Percentiles rank a stretch among this genome's conserved stretches.
Conservation (phyloP, 1,284 basidiomycete genomes). For the Ustilago tritici region DNA sequence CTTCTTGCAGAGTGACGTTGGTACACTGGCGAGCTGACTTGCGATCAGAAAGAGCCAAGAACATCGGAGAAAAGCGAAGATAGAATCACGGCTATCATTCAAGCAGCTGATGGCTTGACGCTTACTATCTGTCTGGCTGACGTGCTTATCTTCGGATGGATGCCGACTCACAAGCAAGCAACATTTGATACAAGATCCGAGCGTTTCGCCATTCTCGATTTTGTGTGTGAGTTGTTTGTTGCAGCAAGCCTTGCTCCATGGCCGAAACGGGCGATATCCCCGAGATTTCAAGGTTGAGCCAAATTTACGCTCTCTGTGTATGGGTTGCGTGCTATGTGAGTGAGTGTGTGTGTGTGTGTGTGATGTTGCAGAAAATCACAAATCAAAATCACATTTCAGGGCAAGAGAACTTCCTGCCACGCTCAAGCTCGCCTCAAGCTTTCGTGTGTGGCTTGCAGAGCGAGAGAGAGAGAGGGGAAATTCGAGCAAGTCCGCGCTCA, state of each 20-base stretch:
- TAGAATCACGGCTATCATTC: not conserved
- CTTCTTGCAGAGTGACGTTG: not conserved
- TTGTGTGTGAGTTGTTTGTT: too few relatives aligned
- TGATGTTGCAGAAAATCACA: not conserved
- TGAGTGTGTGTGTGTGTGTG: not conserved
- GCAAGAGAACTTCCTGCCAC: not conserved
- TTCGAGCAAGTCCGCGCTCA: constrained; percentile 3
- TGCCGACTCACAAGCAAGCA: not conserved
- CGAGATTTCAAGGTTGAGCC: not conserved
- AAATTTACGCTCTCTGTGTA: not conserved
- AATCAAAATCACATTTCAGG: not conserved
- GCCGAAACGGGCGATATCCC: not conserved
- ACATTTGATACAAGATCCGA: not conserved
- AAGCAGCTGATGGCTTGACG: constrained; percentile 14
- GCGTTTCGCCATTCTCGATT: not conserved
- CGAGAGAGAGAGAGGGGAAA: constrained; percentile 7
- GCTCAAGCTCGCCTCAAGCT: constrained; percentile 12
- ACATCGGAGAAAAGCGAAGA: not conserved
- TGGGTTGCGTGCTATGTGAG: not conserved
- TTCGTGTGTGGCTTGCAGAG: constrained; percentile 14
- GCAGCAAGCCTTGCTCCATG: not conserved
- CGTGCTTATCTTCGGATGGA: constrained; percentile 3
- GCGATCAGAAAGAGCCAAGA: not conserved
- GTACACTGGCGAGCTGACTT: not conserved
- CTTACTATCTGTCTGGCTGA: not conserved